These are phyloP conservation scores for Entomortierella beljakovae DNA, from an alignment of 192 early-diverging fungal genomes.

Conservation along the genomic window DNA sequence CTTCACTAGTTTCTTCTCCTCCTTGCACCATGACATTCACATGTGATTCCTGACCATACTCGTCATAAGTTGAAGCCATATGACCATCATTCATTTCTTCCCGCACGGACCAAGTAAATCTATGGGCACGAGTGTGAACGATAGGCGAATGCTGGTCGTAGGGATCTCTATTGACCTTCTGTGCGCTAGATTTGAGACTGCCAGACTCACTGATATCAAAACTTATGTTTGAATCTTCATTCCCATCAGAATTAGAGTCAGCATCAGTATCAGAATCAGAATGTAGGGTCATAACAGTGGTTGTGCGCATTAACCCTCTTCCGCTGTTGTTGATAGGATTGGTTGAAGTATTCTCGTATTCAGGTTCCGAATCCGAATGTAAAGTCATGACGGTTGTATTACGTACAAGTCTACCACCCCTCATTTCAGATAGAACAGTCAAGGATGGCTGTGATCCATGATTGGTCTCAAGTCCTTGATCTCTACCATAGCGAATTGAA, in stretches of 20 bases:
- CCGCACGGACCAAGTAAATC: constrained; percentile 10
- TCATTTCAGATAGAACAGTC: background rate
- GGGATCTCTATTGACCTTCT: background rate
- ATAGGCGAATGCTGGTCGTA: background rate
- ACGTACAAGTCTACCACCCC: constrained; percentile 10
- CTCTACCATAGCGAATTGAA: background rate
- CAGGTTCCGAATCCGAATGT: constrained; percentile 34
- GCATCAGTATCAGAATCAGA: constrained; percentile 26
- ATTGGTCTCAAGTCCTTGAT: background rate
- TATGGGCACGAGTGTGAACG: background rate
- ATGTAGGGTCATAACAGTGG: constrained; percentile 38
- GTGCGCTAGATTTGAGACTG: too few relatives aligned
- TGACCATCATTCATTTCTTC: constrained; percentile 25
- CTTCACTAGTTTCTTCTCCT: background rate
- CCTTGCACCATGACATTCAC: background rate
- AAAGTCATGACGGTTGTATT: constrained; percentile 39
- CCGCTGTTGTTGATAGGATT: background rate
- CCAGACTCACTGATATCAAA: constrained; percentile 3
- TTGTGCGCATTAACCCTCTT: constrained; percentile 17
- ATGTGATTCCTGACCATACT: constrained; percentile 1
- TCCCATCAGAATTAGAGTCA: background rate
- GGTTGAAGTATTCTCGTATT: constrained; percentile 6
- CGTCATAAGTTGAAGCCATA: constrained; percentile 6
- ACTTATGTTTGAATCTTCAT: too few relatives aligned
- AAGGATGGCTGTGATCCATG: background rate